Base-by-base conservation (phyloP, 345 rosid species). In the Eucalyptus coolabah region DNA sequence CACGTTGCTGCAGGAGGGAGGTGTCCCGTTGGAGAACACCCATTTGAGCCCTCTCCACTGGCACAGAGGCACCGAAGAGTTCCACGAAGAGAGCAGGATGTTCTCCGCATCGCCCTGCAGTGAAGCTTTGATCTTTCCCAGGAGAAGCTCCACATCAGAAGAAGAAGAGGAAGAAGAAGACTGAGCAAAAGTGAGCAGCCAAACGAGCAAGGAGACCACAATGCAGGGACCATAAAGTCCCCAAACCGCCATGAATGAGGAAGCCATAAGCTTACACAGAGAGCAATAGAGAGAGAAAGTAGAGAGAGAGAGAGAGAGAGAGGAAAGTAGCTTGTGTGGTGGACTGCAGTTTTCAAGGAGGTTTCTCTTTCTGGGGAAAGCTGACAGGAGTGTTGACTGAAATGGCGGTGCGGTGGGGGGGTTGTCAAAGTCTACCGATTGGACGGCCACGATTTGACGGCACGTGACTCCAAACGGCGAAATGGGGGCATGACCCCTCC, bases 1-100 rank as follows among this genome's bases (percentile, higher is more conserved):
- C 88, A 94, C 88, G 89, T 95, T 96, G 26, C 54, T 87, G 86
- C 99, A 98, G 50, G 93, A 89, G 88, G 94, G 94, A 93, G 94
- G 93, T 93, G 32, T 77, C 85, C 16, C 85, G 85, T 77, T 1
- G 24, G 85, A 77, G 85, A 77, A 21, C 63, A 95, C 97, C 99
- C 99, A 98, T 92, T 97, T 95, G 88, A 98, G 96, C 37, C 99
- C 99, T 92, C 98, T 93, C 99, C 99, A 98, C 92, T 97, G 99
- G 89, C 99, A 98, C 15, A 98, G 92, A 1, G 99, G 98, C 56
- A 97, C 94, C 5, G 99, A 93, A 6, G 96, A 63, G 95, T 98
- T 98, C 99, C 99, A 98, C 40, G 98, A 96, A 69, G 98, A 93
- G 42, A 98, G 94, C n/a, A 98, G 94, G 47, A 98, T 91, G 93